Percentiles rank a stretch among this genome's conserved stretches.
phyloP scores from a whole-genome alignment of 371 early-diverging fungal genomes.

The Haplosporangium sp. region DNA sequence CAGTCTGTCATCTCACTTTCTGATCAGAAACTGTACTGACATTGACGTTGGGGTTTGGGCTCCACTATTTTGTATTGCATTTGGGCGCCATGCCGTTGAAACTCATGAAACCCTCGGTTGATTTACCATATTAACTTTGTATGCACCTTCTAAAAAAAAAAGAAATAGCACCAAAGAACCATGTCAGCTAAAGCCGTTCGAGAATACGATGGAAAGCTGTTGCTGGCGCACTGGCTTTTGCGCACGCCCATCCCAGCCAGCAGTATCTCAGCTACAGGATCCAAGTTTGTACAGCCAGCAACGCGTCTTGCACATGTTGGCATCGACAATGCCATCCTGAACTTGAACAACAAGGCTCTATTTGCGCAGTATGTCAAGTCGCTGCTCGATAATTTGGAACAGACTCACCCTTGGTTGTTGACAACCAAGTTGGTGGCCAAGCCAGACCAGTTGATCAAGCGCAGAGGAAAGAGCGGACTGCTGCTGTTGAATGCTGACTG shows the following conservation, averaged over 20 bases:
- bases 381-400: conserved; percentile 77
- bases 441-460: conserved; percentile 97
- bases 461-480: conserved; percentile 95
- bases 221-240: conserved; percentile 90
- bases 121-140: conserved; percentile 15
- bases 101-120: no score
- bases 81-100: no score
- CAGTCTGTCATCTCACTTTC: no score
- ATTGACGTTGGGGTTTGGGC: no score
- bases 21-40: no score
- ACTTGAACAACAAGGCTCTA: conserved; percentile 56
- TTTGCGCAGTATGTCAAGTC: conserved; percentile 71
- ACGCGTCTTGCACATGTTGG: conserved; percentile 84
- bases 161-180: conserved; percentile 4
- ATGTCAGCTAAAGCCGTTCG: conserved; percentile 98
- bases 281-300: conserved; percentile 75
- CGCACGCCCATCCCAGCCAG: conserved; percentile 71
- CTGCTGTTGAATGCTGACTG: conserved; percentile 91
- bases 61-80: no score
- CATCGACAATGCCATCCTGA: conserved; percentile 72
- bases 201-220: conserved; percentile 97
- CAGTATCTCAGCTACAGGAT: conserved; percentile 52
- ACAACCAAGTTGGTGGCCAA: conserved; percentile 91
- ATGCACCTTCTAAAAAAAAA: conserved; percentile 2
- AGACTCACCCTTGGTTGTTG: conserved; percentile 86